Conservation (phyloP, 345 rosid species). For the Mercurialis annua region DNA sequence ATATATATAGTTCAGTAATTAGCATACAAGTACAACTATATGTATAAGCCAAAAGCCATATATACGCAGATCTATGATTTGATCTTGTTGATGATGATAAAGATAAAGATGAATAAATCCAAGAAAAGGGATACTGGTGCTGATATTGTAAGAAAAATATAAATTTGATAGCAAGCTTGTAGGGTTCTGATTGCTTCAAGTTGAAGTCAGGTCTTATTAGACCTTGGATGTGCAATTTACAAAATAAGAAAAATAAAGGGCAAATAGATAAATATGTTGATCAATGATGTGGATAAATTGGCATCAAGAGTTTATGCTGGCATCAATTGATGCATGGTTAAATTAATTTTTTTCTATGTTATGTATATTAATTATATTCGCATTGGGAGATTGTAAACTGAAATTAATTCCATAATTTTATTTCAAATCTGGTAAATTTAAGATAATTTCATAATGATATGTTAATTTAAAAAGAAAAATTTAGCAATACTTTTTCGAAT, state of each 20-base stretch:
- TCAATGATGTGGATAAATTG: too few relatives aligned
- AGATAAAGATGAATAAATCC: conserved; percentile 19
- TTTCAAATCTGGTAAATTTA: too few relatives aligned
- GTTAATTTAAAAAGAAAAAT: too few relatives aligned
- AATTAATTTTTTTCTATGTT: not conserved
- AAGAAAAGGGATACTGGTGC: conserved; percentile 11
- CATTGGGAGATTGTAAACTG: not conserved
- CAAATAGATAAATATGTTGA: not conserved
- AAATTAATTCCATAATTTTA: not conserved
- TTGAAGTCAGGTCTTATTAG: conserved; percentile 13
- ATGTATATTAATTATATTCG: not conserved
- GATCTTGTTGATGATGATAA: conserved; percentile 7
- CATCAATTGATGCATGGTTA: too few relatives aligned
- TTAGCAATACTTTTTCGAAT: too few relatives aligned
- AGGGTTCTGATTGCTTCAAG: conserved; percentile 26
- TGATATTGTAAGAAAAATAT: not conserved
- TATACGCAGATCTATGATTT: not conserved
- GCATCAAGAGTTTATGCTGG: not conserved
- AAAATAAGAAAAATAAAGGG: too few relatives aligned
- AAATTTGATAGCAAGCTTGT: conserved; percentile 4
- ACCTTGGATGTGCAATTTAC: not conserved
- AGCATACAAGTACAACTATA: too few relatives aligned
- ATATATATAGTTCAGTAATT: too few relatives aligned
- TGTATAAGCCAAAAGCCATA: not conserved
- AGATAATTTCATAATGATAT: too few relatives aligned